phyloP scores from a whole-genome alignment of 768 basidiomycete genomes.

The Cyclocybe cylindracea region DNA sequence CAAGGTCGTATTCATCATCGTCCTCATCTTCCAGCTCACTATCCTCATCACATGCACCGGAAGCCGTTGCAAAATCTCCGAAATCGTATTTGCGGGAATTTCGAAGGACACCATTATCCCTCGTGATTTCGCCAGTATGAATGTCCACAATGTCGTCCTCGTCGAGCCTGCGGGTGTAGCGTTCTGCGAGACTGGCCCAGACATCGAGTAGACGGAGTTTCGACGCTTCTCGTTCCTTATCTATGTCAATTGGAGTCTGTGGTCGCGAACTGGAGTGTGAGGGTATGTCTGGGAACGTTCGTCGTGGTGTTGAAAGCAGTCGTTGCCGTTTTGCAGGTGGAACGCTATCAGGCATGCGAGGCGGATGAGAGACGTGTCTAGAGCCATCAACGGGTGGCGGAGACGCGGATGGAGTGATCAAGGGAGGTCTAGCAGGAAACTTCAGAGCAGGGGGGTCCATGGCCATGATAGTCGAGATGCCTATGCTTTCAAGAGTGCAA shows the following conservation, averaged over 20 bases:
- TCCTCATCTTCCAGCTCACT: conserved; percentile 53
- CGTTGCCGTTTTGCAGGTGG: conserved; percentile 53
- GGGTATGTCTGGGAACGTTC: conserved; percentile 26
- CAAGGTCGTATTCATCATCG: conserved; percentile 54
- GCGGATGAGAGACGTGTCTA: background rate
- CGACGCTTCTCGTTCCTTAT: conserved; percentile 58
- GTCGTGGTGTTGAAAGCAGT: conserved; percentile 45
- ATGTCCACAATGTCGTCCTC: conserved; percentile 84
- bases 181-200: conserved; percentile 70
- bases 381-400: conserved; percentile 35
- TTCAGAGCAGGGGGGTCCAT: conserved; percentile 17
- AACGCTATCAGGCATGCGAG: conserved; percentile 24
- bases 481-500: too few relatives aligned
- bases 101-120: conserved; percentile 70
- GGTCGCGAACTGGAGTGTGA: conserved; percentile 37
- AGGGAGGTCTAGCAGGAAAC: conserved; percentile 21
- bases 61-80: conserved; percentile 49
- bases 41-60: conserved; percentile 40
- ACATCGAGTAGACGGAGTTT: conserved; percentile 56
- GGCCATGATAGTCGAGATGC: background rate
- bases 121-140: conserved; percentile 56
- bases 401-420: conserved; percentile 57
- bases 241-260: conserved; percentile 39
- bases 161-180: conserved; percentile 65
- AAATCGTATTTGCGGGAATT: conserved; percentile 44